Conservation (phyloP, 78 protist genomes). For the Dictyostelium intermedium region DNA sequence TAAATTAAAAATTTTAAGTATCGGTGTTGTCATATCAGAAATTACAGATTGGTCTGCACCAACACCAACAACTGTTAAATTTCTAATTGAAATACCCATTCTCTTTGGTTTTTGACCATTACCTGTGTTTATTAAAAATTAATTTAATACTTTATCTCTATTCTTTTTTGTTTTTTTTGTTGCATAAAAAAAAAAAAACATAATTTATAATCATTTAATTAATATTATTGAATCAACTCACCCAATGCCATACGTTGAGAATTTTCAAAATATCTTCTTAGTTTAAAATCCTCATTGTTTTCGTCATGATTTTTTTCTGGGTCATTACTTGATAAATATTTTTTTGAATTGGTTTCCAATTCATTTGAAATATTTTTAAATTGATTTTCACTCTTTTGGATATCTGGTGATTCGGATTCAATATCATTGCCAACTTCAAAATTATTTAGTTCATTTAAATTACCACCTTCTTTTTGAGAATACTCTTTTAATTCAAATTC, state of each 20-base stretch:
- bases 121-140: background rate
- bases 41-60: constrained; percentile 37
- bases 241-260: constrained; percentile 53
- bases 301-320: background rate
- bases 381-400: background rate
- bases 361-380: background rate
- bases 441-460: background rate
- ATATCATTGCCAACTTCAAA: too few species aligned
- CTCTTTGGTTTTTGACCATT: constrained; percentile 40
- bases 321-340: background rate
- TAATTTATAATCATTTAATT: too few species aligned
- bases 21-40: constrained; percentile 20
- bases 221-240: too few species aligned
- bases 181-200: too few species aligned
- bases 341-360: background rate
- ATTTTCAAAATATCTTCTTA: constrained; percentile 67
- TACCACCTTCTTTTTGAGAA: background rate
- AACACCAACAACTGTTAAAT: constrained; percentile 30
- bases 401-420: background rate
- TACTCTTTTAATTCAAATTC: background rate
- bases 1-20: background rate
- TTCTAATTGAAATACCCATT: constrained; percentile 48
- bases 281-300: constrained; percentile 47
- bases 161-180: too few species aligned
- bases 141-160: too few species aligned